Evolutionary conservation across 2,329 filamentous ascomycete species (phyloP), one percentile per base, ranked within the genome.

Genomic region (Alternaria gaisen): DNA sequence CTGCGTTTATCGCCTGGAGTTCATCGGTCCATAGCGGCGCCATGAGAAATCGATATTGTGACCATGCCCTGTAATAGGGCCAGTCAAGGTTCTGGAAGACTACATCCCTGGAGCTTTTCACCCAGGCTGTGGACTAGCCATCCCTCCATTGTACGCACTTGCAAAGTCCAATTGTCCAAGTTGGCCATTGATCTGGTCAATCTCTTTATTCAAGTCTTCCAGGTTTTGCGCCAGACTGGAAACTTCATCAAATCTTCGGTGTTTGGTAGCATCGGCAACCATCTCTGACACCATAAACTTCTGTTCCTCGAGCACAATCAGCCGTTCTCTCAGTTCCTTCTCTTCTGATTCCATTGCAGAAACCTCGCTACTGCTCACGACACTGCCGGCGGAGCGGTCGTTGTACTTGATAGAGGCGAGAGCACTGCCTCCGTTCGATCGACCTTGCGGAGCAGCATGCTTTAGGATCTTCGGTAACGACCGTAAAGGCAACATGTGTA

Each of bases 241-340:
- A 3, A 96, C 91, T 78, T 97, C 94, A 72, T 97, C 94, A 68
- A 97, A 96, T 60, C 92, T 88, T 28, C 92, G 84, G 11, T 91
- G 87, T 42, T 89, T 90, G 48, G 90, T 90, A 0, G 93, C 92
- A 61, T 90, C 87, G 8, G 87, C 87, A 44, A 97, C 87, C 93
- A 97, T 97, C 69, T 92, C 89, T 38, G 89, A 88, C 0, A 97
- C 93, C 80, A 97, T 88, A 79, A 96, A 97, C 65, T 89, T 90
- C 77, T 97, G 94, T 79, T 97, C 94, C 77, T 97, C 93, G 1
- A 97, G 84, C 7, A 97, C 90, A 30, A 95, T 91, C 12, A 97
- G 81, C 4, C 88, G 84, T 72, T 97, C 93, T 16, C 91, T 87
- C 1, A 96, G 81, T 20, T 92, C 87, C 75, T 92, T 94, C 77